Percentiles rank a stretch among this genome's conserved stretches.
Evolutionary conservation across 208 protist species (phyloP).

Genomic region (Lotmaria passim): DNA sequence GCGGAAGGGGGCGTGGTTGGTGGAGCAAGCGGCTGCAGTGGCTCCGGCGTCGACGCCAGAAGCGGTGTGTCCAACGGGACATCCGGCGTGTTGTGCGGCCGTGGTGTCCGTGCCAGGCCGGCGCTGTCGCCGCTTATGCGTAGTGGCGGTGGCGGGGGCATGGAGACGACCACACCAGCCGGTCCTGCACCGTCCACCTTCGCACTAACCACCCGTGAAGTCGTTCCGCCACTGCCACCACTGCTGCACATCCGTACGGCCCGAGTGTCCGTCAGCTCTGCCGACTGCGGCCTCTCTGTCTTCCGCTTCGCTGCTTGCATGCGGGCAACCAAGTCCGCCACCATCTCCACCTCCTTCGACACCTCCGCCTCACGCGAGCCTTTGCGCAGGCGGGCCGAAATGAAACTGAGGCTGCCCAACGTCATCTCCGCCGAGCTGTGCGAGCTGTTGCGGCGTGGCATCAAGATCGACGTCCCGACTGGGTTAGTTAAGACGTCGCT

Average conservation of each 20-base stretch:
- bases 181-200: not conserved
- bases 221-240: not conserved
- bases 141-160: not conserved
- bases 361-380: constrained; percentile 10
- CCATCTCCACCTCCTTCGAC: constrained; percentile 5
- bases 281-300: not conserved
- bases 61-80: not conserved
- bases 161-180: not conserved
- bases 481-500: not conserved
- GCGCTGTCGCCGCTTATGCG: not conserved
- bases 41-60: not conserved
- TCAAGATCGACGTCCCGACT: constrained; percentile 11
- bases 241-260: constrained; percentile 1
- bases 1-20: not conserved
- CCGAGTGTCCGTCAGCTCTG: not conserved
- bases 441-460: constrained; percentile 8
- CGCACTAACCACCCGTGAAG: not conserved
- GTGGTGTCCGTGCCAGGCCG: not conserved
- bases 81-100: not conserved
- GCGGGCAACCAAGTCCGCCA: constrained; percentile 14
- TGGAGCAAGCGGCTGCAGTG: not conserved
- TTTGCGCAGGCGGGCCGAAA: constrained; percentile 13
- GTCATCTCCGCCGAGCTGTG: constrained; percentile 5
- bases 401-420: constrained; percentile 10
- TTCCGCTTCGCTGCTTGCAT: constrained; percentile 9